These are phyloP conservation scores for Camellia granthamiana DNA, from an alignment of 148 eudicot genomes.

Conservation along the genomic window DNA sequence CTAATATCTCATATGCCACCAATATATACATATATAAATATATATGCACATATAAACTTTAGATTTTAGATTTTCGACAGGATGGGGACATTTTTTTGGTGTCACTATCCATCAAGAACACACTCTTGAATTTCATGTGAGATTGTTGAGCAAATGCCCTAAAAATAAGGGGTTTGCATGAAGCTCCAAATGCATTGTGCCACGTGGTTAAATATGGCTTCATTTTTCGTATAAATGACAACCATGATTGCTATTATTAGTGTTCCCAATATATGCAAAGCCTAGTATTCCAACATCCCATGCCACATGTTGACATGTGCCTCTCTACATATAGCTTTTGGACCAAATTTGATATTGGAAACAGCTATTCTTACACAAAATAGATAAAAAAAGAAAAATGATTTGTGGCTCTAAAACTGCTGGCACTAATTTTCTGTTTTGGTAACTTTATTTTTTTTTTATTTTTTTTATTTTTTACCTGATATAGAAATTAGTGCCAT, in stretches of 20 bases:
- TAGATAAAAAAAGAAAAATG: too few species aligned
- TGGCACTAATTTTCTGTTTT: too few species aligned
- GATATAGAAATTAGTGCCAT: too few species aligned
- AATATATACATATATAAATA: too few species aligned
- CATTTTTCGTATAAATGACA: conserved; percentile 5
- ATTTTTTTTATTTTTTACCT: too few species aligned
- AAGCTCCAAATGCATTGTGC: neutral
- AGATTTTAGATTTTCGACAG: neutral
- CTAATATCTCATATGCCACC: too few species aligned
- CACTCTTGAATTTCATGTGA: conserved; percentile 4
- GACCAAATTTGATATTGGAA: neutral
- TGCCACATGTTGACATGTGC: conserved; percentile 27
- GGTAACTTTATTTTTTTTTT: too few species aligned
- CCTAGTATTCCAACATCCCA: neutral
- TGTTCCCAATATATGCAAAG: conserved; percentile 9
- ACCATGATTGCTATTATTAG: conserved; percentile 13
- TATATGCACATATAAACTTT: too few species aligned
- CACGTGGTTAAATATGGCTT: neutral
- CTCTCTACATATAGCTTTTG: neutral
- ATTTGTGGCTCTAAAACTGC: too few species aligned
- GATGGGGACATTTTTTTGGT: neutral
- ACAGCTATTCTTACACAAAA: too few species aligned
- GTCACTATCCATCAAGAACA: conserved; percentile 8
- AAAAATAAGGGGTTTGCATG: neutral
- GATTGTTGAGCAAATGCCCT: neutral